These are phyloP conservation scores for Plantago rigida DNA, from an alignment of 305 asterid genomes.

Conservation along the genomic window DNA sequence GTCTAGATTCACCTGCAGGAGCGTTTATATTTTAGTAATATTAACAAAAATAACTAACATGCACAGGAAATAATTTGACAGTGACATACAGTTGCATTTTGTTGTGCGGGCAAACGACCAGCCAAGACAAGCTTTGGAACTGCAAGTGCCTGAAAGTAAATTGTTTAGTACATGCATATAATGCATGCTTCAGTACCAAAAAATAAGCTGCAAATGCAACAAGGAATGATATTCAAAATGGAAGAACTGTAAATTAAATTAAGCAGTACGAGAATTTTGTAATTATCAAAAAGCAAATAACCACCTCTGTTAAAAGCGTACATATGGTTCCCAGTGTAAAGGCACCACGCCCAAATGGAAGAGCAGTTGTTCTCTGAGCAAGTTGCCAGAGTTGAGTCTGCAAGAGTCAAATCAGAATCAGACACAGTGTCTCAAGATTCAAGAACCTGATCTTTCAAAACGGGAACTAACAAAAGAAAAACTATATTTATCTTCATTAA, in stretches of 20 bases:
- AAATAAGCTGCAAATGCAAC: constrained; percentile 12
- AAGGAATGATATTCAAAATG: constrained; percentile 3
- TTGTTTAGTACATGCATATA: constrained; percentile 1
- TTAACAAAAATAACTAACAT: constrained; percentile 20
- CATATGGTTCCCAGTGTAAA: constrained; percentile 85
- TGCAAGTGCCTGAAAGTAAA: constrained; percentile 61
- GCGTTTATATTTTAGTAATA: constrained; percentile 18
- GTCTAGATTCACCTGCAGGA: constrained; percentile 75
- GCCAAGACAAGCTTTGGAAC: constrained; percentile 98
- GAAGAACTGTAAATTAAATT: constrained; percentile 5
- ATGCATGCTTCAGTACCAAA: not conserved
- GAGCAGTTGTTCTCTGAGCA: constrained; percentile 95
- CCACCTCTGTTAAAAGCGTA: constrained; percentile 93
- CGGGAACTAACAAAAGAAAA: not conserved
- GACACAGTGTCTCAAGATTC: not conserved
- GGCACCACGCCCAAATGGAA: constrained; percentile 99
- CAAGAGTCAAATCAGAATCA: constrained; percentile 19
- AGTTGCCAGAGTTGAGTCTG: constrained; percentile 98
- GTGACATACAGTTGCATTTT: constrained; percentile 74
- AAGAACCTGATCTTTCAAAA: not conserved
- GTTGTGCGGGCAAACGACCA: constrained; percentile 95
- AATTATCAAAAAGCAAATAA: constrained; percentile 3
- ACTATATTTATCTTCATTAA: not conserved
- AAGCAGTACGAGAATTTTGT: constrained; percentile 15
- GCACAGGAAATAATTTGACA: constrained; percentile 13